These are phyloP conservation scores for Yamadazyma sp. DNA, from an alignment of 1,139 yeast genomes.

Conservation along the genomic window DNA sequence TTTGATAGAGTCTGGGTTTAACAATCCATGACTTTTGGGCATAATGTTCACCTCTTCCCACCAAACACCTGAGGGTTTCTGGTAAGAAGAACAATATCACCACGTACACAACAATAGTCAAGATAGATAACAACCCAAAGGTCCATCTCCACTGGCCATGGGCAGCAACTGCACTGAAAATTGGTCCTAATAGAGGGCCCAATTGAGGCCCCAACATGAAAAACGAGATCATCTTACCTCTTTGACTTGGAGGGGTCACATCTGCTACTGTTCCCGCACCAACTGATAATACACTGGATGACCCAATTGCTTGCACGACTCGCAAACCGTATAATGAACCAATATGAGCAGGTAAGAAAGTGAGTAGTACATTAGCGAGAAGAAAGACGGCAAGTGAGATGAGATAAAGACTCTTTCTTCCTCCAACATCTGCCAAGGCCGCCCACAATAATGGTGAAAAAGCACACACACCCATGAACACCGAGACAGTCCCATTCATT, in stretches of 20 bases:
- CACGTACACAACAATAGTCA: conserved; percentile 40
- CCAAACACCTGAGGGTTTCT: conserved; percentile 55
- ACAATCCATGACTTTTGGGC: conserved; percentile 21
- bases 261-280: conserved; percentile 62
- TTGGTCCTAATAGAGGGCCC: conserved; percentile 59
- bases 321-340: conserved; percentile 44
- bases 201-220: conserved; percentile 63
- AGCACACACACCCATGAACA: conserved; percentile 57
- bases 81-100: conserved; percentile 47
- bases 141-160: conserved; percentile 53
- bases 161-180: conserved; percentile 41
- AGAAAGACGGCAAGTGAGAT: conserved; percentile 44
- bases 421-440: conserved; percentile 56
- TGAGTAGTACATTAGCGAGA: conserved; percentile 48
- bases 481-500: conserved; percentile 61
- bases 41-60: conserved; percentile 49
- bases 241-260: conserved; percentile 42
- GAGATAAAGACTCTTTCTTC: conserved; percentile 52
- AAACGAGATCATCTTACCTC: conserved; percentile 53
- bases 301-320: conserved; percentile 54
- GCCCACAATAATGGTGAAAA: conserved; percentile 59
- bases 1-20: conserved; percentile 29
- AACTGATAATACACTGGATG: conserved; percentile 53
- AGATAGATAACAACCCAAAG: conserved; percentile 51
- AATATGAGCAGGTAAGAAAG: conserved; percentile 49